Percentiles rank a stretch among this genome's conserved stretches.
phyloP scores from a whole-genome alignment of 2,329 filamentous ascomycete genomes.

The Elsinoe ampelina region DNA sequence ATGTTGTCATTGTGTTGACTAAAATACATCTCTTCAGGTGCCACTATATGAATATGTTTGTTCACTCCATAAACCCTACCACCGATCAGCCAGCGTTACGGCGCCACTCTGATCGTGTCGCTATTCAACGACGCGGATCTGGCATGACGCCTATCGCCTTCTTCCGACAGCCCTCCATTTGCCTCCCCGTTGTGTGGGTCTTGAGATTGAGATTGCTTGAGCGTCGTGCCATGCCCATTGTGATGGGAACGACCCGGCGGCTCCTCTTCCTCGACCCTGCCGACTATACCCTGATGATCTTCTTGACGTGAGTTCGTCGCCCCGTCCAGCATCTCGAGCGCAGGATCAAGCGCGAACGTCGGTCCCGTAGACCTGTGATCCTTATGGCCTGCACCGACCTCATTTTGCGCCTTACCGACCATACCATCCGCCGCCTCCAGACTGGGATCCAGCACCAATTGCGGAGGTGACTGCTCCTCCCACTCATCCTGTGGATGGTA shows the following conservation, averaged over 20 bases:
- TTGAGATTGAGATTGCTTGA: background rate
- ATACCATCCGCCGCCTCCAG: background rate
- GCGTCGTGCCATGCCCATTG: background rate
- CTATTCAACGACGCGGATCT: background rate
- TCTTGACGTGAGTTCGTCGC: background rate
- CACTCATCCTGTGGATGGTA: background rate
- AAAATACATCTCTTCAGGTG: no score
- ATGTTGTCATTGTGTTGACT: background rate
- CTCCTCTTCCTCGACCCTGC: background rate
- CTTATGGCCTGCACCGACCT: no score
- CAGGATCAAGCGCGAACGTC: background rate
- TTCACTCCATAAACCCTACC: no score
- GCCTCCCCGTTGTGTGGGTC: background rate
- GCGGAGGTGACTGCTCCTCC: background rate
- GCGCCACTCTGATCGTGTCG: background rate
- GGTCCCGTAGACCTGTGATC: background rate
- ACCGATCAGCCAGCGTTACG: background rate
- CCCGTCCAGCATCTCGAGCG: background rate
- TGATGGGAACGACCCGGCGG: background rate
- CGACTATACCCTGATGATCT: background rate
- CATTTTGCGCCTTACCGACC: no score
- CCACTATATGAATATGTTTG: no score
- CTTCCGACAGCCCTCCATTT: background rate
- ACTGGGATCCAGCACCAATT: background rate
- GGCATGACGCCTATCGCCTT: background rate